These are phyloP conservation scores for Clavispora phyllophila DNA, from an alignment of 805 yeast genomes.

Conservation along the genomic window DNA sequence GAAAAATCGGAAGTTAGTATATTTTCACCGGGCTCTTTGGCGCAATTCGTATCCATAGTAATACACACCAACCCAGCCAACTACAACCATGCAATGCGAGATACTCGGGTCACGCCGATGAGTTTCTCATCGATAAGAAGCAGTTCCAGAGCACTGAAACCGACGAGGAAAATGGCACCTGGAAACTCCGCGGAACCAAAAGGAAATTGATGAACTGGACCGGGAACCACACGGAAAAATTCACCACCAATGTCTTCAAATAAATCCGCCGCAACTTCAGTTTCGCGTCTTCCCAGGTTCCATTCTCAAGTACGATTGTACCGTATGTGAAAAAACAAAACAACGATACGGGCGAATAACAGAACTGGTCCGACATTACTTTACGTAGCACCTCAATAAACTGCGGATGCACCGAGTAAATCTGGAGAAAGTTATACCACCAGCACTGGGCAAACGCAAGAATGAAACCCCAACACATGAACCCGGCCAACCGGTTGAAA, in stretches of 20 bases:
- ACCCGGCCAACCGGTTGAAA: constrained; percentile 68
- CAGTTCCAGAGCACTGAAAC: constrained; percentile 94
- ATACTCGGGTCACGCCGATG: constrained; percentile 15
- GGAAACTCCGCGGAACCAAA: constrained; percentile 63
- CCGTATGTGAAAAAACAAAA: constrained; percentile 80
- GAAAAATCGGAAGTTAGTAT: no score
- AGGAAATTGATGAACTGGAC: constrained; percentile 74
- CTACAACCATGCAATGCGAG: no score
- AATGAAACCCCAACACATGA: constrained; percentile 81
- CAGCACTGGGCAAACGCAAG: constrained; percentile 80
- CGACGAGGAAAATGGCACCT: constrained; percentile 85
- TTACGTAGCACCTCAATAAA: constrained; percentile 79
- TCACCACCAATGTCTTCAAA: constrained; percentile 59
- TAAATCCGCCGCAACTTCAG: constrained; percentile 64
- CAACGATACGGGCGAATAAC: constrained; percentile 83
- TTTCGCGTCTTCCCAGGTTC: constrained; percentile 58
- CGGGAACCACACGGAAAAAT: constrained; percentile 76
- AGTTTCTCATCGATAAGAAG: constrained; percentile 74
- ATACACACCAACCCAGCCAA: no score
- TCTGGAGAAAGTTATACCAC: constrained; percentile 84
- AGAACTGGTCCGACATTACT: constrained; percentile 83
- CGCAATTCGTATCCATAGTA: no score
- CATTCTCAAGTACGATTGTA: constrained; percentile 73
- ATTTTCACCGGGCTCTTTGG: no score
- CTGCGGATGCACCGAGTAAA: constrained; percentile 78